Conservation (phyloP, 192 early-diverging fungal genomes). For the Rhizoclosmatium globosum region DNA sequence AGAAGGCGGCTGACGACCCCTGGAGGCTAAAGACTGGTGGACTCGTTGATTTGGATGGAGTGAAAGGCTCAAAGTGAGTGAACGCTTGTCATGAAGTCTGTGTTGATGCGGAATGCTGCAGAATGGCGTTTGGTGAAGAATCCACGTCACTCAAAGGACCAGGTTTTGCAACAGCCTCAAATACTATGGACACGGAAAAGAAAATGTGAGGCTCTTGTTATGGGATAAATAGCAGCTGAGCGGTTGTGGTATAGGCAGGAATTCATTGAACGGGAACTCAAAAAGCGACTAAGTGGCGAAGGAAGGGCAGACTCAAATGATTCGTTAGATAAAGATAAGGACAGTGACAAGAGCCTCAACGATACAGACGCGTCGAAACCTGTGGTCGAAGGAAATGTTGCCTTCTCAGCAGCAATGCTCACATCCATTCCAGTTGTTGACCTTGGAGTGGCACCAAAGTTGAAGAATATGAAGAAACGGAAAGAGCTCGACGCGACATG, state of each 20-base stretch:
- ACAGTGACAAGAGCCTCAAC: background rate
- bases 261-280: conserved; percentile 83
- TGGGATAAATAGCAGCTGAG: conserved; percentile 4
- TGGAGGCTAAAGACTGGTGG: conserved; percentile 68
- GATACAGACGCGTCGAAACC: conserved; percentile 50
- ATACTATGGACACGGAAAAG: conserved; percentile 55
- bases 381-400: conserved; percentile 84
- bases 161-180: conserved; percentile 42
- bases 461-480: conserved; percentile 87
- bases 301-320: conserved; percentile 29
- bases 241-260: conserved; percentile 57
- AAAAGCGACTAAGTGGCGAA: conserved; percentile 48
- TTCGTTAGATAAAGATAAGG: background rate
- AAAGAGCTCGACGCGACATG: conserved; percentile 73
- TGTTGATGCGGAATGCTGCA: conserved; percentile 5
- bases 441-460: conserved; percentile 71
- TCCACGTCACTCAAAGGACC: background rate
- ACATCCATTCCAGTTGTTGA: conserved; percentile 93
- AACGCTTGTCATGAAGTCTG: conserved; percentile 30
- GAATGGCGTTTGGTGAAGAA: conserved; percentile 24
- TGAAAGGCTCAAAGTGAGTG: conserved; percentile 37
- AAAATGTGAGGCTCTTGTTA: conserved; percentile 41
- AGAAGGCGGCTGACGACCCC: conserved; percentile 57
- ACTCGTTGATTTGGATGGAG: conserved; percentile 59
- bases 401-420: conserved; percentile 86